Evolutionary conservation across 805 yeast genomes (phyloP), one percentile per base, ranked within the genome.

Genomic region (Tetrapisispora phaffii): DNA sequence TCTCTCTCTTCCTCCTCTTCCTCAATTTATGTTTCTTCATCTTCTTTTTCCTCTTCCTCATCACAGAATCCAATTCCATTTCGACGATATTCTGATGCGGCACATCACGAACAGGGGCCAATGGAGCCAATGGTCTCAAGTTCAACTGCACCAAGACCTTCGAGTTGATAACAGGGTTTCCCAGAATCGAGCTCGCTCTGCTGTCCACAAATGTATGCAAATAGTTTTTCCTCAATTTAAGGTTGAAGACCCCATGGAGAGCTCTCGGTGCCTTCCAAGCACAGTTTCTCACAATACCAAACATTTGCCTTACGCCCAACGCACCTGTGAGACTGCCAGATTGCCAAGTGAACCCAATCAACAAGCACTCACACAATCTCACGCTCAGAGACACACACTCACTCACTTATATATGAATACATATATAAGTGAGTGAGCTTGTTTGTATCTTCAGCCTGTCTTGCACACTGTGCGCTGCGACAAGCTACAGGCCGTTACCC

Each of bases 1-100:
- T 77, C 67, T 89, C 95, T 39, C 81, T 85, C 77, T 81, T 88
- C 78, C 97, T 84, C 77, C 97, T 85, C 82, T 93, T 93, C 72
- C 93, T 84, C 65, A 87, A 75, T 73, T 93, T 93, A 69, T 93
- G 98, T 63, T 89, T 86, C 78, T 90, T 93, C 97, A 93, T 93
- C 75, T 88, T 90, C 65, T 85, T 79, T 68, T 85, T 78, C 71
- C 98, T 80, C 62, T 85, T 85, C 65, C 93, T 76, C 65, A 81
- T 68, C 31, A 85, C 94, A 12, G 88, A 80, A 56, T 84, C 87
- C 55, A 76, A 59, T 49, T 70, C 57, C 56, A 77, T 56, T 3
- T 4, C 21, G 10, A 41, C 22, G 20, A 26, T 28, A 20, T 26
- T 41, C n/a, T 2, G 9, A n/a, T n/a, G 13, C 7, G 15, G 7